phyloP scores from a whole-genome alignment of 495 filamentous ascomycete species.

The Chaetomium fimeti region DNA sequence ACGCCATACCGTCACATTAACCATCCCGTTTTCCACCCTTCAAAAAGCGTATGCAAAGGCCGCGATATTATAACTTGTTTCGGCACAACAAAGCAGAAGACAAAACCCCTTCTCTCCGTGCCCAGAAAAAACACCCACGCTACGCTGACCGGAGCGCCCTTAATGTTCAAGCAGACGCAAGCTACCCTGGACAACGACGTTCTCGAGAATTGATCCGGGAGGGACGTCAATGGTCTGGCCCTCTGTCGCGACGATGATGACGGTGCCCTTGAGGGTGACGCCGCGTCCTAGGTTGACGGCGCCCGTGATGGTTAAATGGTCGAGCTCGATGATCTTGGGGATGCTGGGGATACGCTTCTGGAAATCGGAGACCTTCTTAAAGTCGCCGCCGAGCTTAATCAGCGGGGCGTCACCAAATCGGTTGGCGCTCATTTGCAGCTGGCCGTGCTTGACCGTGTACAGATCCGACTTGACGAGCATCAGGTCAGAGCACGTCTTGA shows the following conservation, averaged over 20 bases:
- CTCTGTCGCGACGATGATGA: constrained; percentile 98
- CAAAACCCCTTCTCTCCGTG: neutral
- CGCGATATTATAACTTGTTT: constrained; percentile 9
- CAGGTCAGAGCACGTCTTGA: constrained; percentile 99
- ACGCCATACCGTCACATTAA: constrained; percentile 1
- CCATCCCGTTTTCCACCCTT: neutral
- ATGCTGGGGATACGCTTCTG: constrained; percentile 96
- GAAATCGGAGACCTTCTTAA: constrained; percentile 99
- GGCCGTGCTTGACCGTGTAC: constrained; percentile 99
- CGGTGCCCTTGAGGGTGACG: constrained; percentile 96
- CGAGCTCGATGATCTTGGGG: constrained; percentile 95
- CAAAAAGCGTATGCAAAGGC: constrained; percentile 13
- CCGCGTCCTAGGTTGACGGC: constrained; percentile 93
- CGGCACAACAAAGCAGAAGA: constrained; percentile 7
- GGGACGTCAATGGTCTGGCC: constrained; percentile 97
- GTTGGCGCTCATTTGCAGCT: constrained; percentile 91
- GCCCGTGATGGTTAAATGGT: constrained; percentile 96
- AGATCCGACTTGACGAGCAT: constrained; percentile 99
- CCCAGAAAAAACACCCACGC: neutral
- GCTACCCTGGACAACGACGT: constrained; percentile 98
- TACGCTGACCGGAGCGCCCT: constrained; percentile 14
- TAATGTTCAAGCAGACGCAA: constrained; percentile 93
- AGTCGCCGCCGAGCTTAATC: constrained; percentile 98
- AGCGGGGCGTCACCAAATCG: constrained; percentile 97
- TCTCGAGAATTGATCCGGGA: constrained; percentile 93